These are phyloP conservation scores for Russula griseocarnosa DNA, from an alignment of 768 basidiomycete species.

Conservation along the genomic window DNA sequence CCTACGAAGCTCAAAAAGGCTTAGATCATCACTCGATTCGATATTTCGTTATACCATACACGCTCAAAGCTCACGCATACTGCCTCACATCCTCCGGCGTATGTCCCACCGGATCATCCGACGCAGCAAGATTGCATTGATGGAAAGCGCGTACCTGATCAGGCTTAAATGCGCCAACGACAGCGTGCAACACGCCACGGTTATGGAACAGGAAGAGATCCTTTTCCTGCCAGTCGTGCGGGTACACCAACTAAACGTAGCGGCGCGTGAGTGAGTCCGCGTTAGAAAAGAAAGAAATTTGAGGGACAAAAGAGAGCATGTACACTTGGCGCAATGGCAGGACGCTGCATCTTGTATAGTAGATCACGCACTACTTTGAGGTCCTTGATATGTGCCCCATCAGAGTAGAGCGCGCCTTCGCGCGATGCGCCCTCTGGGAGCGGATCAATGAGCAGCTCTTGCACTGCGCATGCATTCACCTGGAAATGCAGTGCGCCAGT, in stretches of 20 bases:
- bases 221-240: slow-evolving; percentile 79
- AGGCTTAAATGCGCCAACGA: slow-evolving; percentile 67
- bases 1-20: too few relatives aligned
- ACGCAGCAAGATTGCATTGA: slow-evolving; percentile 82
- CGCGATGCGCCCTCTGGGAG: slow-evolving; percentile 56
- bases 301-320: slow-evolving; percentile 28
- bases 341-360: slow-evolving; percentile 82
- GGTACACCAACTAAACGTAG: slow-evolving; percentile 62
- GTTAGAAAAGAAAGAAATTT: neutral
- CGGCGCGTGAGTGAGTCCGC: neutral
- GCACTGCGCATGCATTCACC: slow-evolving; percentile 78
- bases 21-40: too few relatives aligned
- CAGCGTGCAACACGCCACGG: slow-evolving; percentile 73
- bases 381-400: slow-evolving; percentile 73
- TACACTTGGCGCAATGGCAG: slow-evolving; percentile 80
- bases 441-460: slow-evolving; percentile 66
- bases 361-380: slow-evolving; percentile 67
- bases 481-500: slow-evolving; percentile 82
- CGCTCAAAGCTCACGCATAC: slow-evolving; percentile 33
- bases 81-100: slow-evolving; percentile 56
- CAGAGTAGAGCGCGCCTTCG: slow-evolving; percentile 71
- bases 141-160: slow-evolving; percentile 74
- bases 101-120: slow-evolving; percentile 66
- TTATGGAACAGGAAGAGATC: slow-evolving; percentile 89
- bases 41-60: too few relatives aligned